Conservation (phyloP, 805 yeast genomes). For the Dipodascopsis uninucleata region DNA sequence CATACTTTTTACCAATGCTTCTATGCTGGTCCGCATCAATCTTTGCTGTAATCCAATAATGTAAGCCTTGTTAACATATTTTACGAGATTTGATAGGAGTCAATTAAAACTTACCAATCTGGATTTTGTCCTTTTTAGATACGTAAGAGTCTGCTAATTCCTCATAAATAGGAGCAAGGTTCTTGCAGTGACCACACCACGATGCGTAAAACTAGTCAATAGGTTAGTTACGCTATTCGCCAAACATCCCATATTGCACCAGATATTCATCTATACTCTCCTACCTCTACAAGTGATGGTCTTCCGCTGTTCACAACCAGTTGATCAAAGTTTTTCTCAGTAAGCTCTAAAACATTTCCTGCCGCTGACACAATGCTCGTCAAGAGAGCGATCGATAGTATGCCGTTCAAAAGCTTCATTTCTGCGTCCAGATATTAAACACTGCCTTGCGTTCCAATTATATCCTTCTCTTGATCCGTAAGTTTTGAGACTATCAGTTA, state of each 20-base stretch:
- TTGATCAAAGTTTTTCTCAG: conserved; percentile 50
- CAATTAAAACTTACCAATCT: conserved; percentile 82
- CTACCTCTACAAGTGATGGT: conserved; percentile 51
- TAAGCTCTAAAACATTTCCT: conserved; percentile 41
- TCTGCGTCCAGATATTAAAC: too few species aligned
- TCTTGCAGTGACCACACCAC: conserved; percentile 86
- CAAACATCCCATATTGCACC: too few species aligned
- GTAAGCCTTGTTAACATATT: background rate
- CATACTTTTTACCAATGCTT: conserved; percentile 61
- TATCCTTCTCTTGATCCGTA: too few species aligned
- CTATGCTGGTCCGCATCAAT: conserved; percentile 73
- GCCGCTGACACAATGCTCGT: conserved; percentile 11
- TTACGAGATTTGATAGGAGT: conserved; percentile 44
- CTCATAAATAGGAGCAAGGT: conserved; percentile 59
- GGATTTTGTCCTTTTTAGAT: conserved; percentile 38
- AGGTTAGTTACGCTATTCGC: background rate
- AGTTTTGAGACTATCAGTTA: too few species aligned
- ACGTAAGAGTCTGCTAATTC: conserved; percentile 58
- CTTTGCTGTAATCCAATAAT: conserved; percentile 54
- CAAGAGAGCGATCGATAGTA: conserved; percentile 4
- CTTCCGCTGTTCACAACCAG: conserved; percentile 50
- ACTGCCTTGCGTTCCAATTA: too few species aligned
- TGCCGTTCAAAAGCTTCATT: conserved; percentile 6
- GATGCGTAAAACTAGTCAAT: conserved; percentile 52
- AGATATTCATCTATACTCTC: too few species aligned